phyloP scores from a whole-genome alignment of 179 eudicot species.

The Spergularia azorica region DNA sequence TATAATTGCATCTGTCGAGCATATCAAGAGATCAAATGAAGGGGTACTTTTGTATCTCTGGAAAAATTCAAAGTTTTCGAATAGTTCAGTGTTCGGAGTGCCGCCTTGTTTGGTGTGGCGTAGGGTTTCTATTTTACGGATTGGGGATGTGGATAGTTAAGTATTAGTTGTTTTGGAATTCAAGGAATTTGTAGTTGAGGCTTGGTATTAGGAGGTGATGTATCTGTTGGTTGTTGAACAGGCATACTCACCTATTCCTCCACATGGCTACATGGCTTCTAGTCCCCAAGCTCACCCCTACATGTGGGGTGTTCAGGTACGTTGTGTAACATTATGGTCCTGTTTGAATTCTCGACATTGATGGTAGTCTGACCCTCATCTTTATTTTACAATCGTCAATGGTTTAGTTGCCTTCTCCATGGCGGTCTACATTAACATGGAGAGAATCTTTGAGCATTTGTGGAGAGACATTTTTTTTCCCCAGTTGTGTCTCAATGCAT shows the following conservation, averaged over 20 bases:
- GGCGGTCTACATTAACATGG: not conserved
- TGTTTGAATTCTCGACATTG: not conserved
- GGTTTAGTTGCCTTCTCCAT: not conserved
- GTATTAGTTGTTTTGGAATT: not conserved
- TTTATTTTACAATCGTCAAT: not conserved
- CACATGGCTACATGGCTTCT: conserved; percentile 84
- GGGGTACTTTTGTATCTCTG: conserved; percentile 3
- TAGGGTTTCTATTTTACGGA: not conserved
- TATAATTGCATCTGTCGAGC: not conserved
- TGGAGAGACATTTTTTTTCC: not conserved
- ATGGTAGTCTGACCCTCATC: not conserved
- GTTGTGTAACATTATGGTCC: not conserved
- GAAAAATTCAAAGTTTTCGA: not conserved
- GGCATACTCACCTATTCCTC: conserved; percentile 97
- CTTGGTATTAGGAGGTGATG: not conserved
- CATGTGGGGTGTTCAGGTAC: conserved; percentile 99
- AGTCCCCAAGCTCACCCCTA: conserved; percentile 97
- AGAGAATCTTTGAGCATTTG: not conserved
- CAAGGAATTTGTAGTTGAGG: not conserved
- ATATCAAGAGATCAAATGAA: not conserved
- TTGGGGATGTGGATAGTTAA: conserved; percentile 7
- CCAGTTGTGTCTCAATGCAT: not conserved
- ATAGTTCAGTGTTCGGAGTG: not conserved
- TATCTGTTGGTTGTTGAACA: conserved; percentile 36
- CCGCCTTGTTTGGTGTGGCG: not conserved